Percentiles rank a stretch among this genome's conserved stretches.
These are phyloP conservation scores for Corymbia citriodora DNA, from an alignment of 441 rosid genomes.

Conservation along the genomic window DNA sequence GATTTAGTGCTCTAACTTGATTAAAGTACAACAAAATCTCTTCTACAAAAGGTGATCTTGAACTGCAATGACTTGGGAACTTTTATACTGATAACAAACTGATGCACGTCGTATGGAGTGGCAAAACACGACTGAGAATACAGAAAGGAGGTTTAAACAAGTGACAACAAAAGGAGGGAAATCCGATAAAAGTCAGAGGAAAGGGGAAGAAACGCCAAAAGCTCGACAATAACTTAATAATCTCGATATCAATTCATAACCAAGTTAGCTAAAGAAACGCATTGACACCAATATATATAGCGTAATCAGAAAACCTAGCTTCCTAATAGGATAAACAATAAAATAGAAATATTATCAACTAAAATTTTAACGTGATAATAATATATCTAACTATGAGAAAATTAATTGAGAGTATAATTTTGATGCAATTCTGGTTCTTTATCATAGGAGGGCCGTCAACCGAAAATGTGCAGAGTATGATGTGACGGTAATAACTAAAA, in stretches of 20 bases:
- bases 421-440: background rate
- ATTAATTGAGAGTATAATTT: background rate
- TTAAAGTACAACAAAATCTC: background rate
- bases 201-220: background rate
- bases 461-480: background rate
- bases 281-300: background rate
- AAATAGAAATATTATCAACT: background rate
- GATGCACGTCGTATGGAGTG: background rate
- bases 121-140: background rate
- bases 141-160: background rate
- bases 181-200: background rate
- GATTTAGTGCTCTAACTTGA: background rate
- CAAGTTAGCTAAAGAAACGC: background rate
- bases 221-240: background rate
- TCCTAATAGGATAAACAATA: background rate
- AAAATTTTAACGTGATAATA: no score
- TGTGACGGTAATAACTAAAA: background rate
- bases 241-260: background rate
- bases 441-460: background rate
- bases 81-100: background rate
- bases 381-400: background rate
- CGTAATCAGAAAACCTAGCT: background rate
- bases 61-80: background rate
- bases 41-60: background rate
- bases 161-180: background rate